Base-by-base conservation (phyloP, 192 early-diverging fungal species). In the Rhizophagus sp. region DNA sequence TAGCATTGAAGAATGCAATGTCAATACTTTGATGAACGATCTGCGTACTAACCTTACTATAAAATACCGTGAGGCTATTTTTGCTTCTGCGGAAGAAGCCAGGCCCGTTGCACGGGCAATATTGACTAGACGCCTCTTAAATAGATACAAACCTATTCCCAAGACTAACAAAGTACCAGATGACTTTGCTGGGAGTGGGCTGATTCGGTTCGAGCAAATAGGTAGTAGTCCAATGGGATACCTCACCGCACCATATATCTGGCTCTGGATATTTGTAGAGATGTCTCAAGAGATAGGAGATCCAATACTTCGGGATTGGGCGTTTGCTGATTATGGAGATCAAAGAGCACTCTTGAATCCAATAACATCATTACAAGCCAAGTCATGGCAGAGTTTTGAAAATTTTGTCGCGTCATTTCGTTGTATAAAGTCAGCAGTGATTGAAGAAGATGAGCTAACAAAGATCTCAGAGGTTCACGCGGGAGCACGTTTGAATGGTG, bases 261-360 rank as follows among this genome's bases (percentile, higher is more conserved):
- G 81, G 84, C 5, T 82, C 36, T 84, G 81, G 79, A 75, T 84
- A 62, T 63, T 84, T 36, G 69, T 75, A 75, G 30, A 80, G 17
- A 65, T 62, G n/a, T 72, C 75, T 57, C 34, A 17, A 65, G 2
- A 33, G 76, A 0, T 61, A 33, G 62, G 50, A 57, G 52, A 74
- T 74, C 27, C 50, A 62, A 27, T 68, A 44, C 75, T 66, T 77
- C 10, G 62, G 34, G 39, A 77, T 25, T 77, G 62, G 63, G 1
- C 17, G 1, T 66, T 66, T 25, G 22, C 2, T 65, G 75, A 77
- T 47, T 77, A 77, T 61, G 22, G 33, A 49, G 62, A 77, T n/a
- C 75, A 65, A 62, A 65, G 39, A 62, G 33, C 62, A 33, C 13
- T 76, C 2, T n/a, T 64, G 62, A 64, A 76, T 76, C 36, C 41